phyloP scores from a whole-genome alignment of 805 yeast species.

The Ogataea trehalophila region DNA sequence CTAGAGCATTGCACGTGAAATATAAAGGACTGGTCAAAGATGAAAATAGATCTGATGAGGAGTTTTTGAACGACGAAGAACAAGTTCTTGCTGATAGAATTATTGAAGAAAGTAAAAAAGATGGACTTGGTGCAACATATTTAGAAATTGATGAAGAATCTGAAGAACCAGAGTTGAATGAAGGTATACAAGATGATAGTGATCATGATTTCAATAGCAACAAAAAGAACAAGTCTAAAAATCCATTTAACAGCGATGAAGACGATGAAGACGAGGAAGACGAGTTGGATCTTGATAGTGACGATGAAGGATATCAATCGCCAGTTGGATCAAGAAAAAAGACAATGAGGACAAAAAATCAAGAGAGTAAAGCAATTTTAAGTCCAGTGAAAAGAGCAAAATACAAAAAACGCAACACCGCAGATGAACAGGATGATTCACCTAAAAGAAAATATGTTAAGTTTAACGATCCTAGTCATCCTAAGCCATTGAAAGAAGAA shows the following conservation, averaged over 20 bases:
- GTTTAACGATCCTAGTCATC: neutral
- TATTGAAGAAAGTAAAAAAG: conserved; percentile 33
- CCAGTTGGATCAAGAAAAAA: too few species aligned
- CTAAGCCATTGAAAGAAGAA: conserved; percentile 19
- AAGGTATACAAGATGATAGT: neutral
- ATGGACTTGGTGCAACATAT: conserved; percentile 19
- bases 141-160: conserved; percentile 16
- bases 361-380: neutral
- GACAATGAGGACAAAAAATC: neutral
- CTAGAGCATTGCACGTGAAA: conserved; percentile 38
- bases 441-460: conserved; percentile 2
- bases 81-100: conserved; percentile 42
- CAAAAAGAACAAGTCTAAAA: too few species aligned
- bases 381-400: too few species aligned
- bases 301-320: too few species aligned
- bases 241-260: too few species aligned
- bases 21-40: conserved; percentile 18
- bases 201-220: neutral
- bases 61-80: conserved; percentile 36
- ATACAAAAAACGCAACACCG: neutral
- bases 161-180: conserved; percentile 1
- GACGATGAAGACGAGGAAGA: too few species aligned
- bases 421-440: neutral
- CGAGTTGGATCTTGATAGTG: too few species aligned
- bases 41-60: conserved; percentile 30